Percentiles rank a stretch among this genome's conserved stretches.
phyloP scores from a whole-genome alignment of 495 filamentous ascomycete species.

The Neurospora hispaniola region DNA sequence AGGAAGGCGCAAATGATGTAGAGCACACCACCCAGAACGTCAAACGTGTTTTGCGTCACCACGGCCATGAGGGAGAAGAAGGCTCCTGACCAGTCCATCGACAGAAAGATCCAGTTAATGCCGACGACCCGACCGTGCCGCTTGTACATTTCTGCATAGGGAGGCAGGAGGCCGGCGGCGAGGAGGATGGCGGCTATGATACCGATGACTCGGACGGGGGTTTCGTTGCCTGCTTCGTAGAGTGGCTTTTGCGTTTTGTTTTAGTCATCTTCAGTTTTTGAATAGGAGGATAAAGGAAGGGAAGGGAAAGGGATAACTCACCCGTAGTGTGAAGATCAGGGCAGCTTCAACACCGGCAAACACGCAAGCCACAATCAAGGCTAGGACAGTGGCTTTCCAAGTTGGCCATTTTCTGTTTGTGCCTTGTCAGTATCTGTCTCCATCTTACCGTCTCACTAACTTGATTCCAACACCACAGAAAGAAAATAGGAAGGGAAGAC shows the following conservation, averaged over 20 bases:
- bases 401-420: slow-evolving; percentile 31
- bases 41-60: slow-evolving; percentile 61
- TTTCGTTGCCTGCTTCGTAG: slow-evolving; percentile 40
- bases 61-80: slow-evolving; percentile 62
- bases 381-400: slow-evolving; percentile 39
- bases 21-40: slow-evolving; percentile 55
- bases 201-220: slow-evolving; percentile 48
- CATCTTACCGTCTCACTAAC: not conserved
- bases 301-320: slow-evolving; percentile 16
- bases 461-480: not conserved
- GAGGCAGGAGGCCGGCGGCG: slow-evolving; percentile 57
- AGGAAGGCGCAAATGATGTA: slow-evolving; percentile 57
- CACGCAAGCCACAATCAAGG: slow-evolving; percentile 24
- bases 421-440: too few species aligned
- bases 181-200: slow-evolving; percentile 62
- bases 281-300: too few species aligned
- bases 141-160: slow-evolving; percentile 65
- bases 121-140: slow-evolving; percentile 58
- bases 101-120: slow-evolving; percentile 57
- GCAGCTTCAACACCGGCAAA: slow-evolving; percentile 52
- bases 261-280: too few species aligned
- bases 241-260: slow-evolving; percentile 19
- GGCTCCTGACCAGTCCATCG: slow-evolving; percentile 60
- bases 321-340: slow-evolving; percentile 53
- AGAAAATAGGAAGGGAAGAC: not conserved